Evolutionary conservation across 371 early-diverging fungal genomes (phyloP).

Genomic region (Homolaphlyctis polyrhiza): DNA sequence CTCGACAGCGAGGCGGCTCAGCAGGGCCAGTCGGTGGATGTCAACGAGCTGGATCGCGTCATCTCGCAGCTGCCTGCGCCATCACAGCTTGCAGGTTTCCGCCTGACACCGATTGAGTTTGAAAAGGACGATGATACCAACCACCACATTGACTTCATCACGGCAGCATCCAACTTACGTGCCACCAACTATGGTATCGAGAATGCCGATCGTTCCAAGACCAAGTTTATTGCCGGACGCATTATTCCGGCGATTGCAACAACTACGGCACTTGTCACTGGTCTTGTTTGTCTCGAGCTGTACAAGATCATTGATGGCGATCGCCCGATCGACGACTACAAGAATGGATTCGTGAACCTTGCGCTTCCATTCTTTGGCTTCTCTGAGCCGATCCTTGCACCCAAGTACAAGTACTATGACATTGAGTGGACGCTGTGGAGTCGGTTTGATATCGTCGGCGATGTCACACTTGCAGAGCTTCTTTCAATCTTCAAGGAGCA

Average conservation of each 20-base stretch:
- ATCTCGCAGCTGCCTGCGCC: conserved; percentile 67
- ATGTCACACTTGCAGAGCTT: conserved; percentile 86
- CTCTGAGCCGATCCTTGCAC: conserved; percentile 96
- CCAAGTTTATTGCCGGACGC: conserved; percentile 99
- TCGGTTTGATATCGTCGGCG: conserved; percentile 83
- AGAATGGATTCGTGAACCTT: conserved; percentile 98
- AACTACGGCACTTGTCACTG: conserved; percentile 98
- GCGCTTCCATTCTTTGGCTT: conserved; percentile 99
- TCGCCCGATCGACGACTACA: conserved; percentile 88
- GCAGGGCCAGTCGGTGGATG: background rate
- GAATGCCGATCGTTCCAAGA: conserved; percentile 89
- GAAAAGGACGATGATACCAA: conserved; percentile 99
- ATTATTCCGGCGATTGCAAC: conserved; percentile 99
- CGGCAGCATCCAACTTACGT: conserved; percentile 96
- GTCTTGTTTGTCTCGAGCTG: conserved; percentile 96
- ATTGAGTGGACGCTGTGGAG: conserved; percentile 94
- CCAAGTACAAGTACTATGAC: conserved; percentile 78
- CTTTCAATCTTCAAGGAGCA: conserved; percentile 78
- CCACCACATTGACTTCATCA: conserved; percentile 99
- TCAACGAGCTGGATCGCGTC: conserved; percentile 58
- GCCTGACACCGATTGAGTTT: conserved; percentile 86
- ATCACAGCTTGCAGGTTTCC: conserved; percentile 59
- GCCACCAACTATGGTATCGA: conserved; percentile 95
- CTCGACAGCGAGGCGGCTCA: conserved; percentile 70
- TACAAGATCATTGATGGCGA: conserved; percentile 86